These are phyloP conservation scores for Macrolepiota dolichaula DNA, from an alignment of 768 basidiomycete genomes.

Conservation along the genomic window DNA sequence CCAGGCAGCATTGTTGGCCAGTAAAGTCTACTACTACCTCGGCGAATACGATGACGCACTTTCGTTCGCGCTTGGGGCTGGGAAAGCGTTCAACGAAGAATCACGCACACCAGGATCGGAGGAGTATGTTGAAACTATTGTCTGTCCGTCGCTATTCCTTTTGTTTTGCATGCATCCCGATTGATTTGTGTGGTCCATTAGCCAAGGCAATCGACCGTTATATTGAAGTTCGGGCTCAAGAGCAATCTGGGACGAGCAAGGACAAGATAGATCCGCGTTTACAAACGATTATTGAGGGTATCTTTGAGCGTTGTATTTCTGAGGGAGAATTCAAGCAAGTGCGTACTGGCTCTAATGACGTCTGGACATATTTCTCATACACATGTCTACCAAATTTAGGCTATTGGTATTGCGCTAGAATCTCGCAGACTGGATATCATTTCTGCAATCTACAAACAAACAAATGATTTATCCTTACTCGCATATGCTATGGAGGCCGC, in stretches of 20 bases:
- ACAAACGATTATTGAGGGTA: conserved; percentile 82
- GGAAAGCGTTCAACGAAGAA: conserved; percentile 79
- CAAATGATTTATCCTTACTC: conserved; percentile 74
- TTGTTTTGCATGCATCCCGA: neutral
- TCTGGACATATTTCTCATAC: conserved; percentile 14
- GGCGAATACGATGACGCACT: conserved; percentile 95
- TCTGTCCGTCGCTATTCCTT: conserved; percentile 59
- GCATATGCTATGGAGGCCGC: conserved; percentile 92
- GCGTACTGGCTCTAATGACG: conserved; percentile 14
- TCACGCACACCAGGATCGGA: conserved; percentile 57
- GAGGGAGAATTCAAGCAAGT: conserved; percentile 94
- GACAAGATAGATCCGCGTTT: conserved; percentile 77
- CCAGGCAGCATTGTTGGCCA: conserved; percentile 87
- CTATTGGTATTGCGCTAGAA: conserved; percentile 93
- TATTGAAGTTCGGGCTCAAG: conserved; percentile 64
- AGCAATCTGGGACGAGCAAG: conserved; percentile 39
- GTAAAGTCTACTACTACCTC: conserved; percentile 97
- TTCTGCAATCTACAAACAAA: conserved; percentile 67
- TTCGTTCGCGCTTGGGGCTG: conserved; percentile 91
- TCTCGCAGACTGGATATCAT: conserved; percentile 87
- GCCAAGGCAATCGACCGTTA: conserved; percentile 97
- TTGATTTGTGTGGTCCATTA: conserved; percentile 25
- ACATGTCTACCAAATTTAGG: conserved; percentile 39
- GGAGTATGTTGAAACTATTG: conserved; percentile 93
- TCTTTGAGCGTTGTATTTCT: conserved; percentile 80